Evolutionary conservation across 129 eudicot genomes (phyloP).

Genomic region (Artemisia annua): DNA sequence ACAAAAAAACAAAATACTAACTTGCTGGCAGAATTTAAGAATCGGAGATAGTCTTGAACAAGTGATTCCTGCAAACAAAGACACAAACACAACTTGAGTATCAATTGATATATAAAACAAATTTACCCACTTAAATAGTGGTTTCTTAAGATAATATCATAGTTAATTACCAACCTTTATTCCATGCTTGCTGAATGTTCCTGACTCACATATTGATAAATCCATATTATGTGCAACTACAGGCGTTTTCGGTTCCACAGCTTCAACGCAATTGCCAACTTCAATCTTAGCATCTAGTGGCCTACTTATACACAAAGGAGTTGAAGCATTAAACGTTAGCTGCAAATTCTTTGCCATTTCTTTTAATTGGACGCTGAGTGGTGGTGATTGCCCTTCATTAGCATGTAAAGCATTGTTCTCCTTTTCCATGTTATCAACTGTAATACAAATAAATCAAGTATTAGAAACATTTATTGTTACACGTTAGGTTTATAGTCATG

Average conservation of each 20-base stretch:
- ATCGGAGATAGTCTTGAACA: conserved; percentile 61
- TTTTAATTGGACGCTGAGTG: conserved; percentile 51
- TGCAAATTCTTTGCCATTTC: conserved; percentile 26
- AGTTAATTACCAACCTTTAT: conserved; percentile 57
- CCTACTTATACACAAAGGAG: conserved; percentile 36
- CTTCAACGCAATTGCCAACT: conserved; percentile 18
- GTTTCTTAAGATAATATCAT: no score
- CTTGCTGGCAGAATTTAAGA: conserved; percentile 85
- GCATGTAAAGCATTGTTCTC: conserved; percentile 33
- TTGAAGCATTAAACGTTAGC: conserved; percentile 30
- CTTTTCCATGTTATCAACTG: conserved; percentile 40
- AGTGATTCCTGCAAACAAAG: conserved; percentile 54
- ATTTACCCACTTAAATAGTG: no score
- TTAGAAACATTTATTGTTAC: background rate
- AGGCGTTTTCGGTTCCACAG: conserved; percentile 68
- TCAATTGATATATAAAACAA: background rate
- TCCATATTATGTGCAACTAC: conserved; percentile 28
- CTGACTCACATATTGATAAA: conserved; percentile 42
- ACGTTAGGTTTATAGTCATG: background rate
- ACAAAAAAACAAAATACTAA: conserved; percentile 39
- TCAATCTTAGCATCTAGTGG: conserved; percentile 11
- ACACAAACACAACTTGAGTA: background rate
- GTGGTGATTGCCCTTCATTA: conserved; percentile 49
- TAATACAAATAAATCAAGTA: conserved; percentile 8
- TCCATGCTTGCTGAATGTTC: conserved; percentile 50